Evolutionary conservation across 2,329 filamentous ascomycete species (phyloP).

Genomic region (Calycina herbarum): DNA sequence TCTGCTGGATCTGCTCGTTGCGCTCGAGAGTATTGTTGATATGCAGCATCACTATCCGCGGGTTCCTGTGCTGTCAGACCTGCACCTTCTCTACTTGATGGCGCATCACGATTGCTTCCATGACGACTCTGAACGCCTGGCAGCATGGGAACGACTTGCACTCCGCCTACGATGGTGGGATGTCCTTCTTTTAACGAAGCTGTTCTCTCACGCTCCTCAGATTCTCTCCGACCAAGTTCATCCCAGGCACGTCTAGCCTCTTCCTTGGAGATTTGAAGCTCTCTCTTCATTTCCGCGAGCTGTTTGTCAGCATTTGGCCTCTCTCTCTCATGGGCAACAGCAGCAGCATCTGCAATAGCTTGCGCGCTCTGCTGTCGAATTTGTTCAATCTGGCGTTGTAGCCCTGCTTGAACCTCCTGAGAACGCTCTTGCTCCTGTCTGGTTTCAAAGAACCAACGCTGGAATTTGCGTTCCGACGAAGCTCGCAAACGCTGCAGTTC

Average conservation of each 20-base stretch:
- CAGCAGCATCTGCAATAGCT: slow-evolving; percentile 64
- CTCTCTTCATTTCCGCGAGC: slow-evolving; percentile 86
- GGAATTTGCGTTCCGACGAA: slow-evolving; percentile 95
- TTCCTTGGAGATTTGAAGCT: slow-evolving; percentile 92
- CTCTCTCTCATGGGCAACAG: slow-evolving; percentile 67
- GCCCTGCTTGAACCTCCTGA: slow-evolving; percentile 76
- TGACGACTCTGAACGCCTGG: slow-evolving; percentile 63
- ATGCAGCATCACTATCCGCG: slow-evolving; percentile 29
- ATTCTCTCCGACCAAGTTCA: slow-evolving; percentile 87
- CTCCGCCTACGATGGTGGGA: slow-evolving; percentile 85
- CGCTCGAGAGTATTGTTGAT: slow-evolving; percentile 32
- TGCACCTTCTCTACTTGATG: slow-evolving; percentile 46
- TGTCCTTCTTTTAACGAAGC: slow-evolving; percentile 83
- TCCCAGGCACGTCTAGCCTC: slow-evolving; percentile 96
- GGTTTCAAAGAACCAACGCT: slow-evolving; percentile 98
- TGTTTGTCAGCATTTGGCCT: slow-evolving; percentile 72
- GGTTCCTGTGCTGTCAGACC: slow-evolving; percentile 21
- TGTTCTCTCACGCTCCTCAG: slow-evolving; percentile 87
- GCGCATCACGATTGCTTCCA: slow-evolving; percentile 43
- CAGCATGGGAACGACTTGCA: slow-evolving; percentile 93
- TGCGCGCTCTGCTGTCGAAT: slow-evolving; percentile 72
- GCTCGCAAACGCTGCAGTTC: slow-evolving; percentile 91
- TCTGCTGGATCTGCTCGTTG: slow-evolving; percentile 60
- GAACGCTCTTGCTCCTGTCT: slow-evolving; percentile 82
- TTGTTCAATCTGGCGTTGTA: slow-evolving; percentile 73